Percentiles rank a stretch among this genome's conserved stretches.
These are phyloP conservation scores for Phytophthora brassicae DNA, from an alignment of 352 stramenopile genomes.

Conservation along the genomic window DNA sequence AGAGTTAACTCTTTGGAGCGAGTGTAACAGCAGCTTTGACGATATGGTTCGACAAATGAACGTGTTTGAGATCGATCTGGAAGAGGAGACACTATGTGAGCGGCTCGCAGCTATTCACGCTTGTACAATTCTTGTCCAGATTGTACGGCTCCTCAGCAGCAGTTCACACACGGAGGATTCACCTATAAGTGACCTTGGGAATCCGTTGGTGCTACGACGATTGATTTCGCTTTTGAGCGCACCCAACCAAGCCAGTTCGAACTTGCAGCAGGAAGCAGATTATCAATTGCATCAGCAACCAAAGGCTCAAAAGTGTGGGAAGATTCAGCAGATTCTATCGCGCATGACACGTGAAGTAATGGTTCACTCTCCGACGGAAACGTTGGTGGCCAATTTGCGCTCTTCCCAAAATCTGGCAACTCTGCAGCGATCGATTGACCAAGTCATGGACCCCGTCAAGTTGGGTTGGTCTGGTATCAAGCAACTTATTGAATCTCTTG, in stretches of 20 bases:
- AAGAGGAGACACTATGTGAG: conserved; percentile 62
- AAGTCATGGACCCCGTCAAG: conserved; percentile 13
- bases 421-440: conserved; percentile 55
- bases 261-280: not conserved
- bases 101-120: conserved; percentile 65
- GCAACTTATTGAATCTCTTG: conserved; percentile 34
- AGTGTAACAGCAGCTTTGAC: conserved; percentile 66
- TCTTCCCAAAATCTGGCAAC: conserved; percentile 56
- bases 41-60: conserved; percentile 63
- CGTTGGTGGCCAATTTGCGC: conserved; percentile 52
- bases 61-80: conserved; percentile 58
- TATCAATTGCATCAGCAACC: conserved; percentile 25
- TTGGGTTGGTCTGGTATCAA: conserved; percentile 26
- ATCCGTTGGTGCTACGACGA: conserved; percentile 66
- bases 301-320: conserved; percentile 31
- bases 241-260: conserved; percentile 7
- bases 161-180: conserved; percentile 27
- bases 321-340: conserved; percentile 68
- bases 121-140: conserved; percentile 64
- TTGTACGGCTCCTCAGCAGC: conserved; percentile 57
- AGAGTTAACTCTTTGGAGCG: conserved; percentile 62
- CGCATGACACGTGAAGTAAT: conserved; percentile 53
- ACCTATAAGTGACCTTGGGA: conserved; percentile 56
- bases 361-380: conserved; percentile 36
- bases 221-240: conserved; percentile 57